A percentile compares a stretch with the other conserved stretches of the same genome.
Evolutionary conservation across 228 moss, liverwort and hornwort species (phyloP).

Genomic region (Sphagnum magellanicum): DNA sequence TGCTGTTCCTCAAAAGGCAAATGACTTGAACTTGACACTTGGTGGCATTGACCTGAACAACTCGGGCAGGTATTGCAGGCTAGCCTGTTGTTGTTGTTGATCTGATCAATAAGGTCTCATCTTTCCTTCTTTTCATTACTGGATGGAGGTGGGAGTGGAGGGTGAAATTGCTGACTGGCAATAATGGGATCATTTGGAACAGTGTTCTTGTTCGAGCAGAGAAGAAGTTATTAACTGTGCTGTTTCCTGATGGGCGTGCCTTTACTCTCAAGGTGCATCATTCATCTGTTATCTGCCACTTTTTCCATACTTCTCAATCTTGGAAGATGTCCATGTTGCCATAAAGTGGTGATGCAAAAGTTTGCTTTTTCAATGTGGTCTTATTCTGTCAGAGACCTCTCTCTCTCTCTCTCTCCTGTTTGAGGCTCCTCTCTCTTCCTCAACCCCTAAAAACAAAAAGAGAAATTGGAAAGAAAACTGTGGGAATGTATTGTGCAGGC

Average conservation of each 20-base stretch:
- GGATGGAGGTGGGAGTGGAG: not conserved
- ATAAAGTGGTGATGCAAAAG: too few relatives aligned
- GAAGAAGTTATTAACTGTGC: conserved; percentile 90
- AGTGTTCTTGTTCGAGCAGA: conserved; percentile 92
- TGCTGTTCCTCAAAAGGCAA: conserved; percentile 56
- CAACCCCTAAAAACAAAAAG: too few relatives aligned
- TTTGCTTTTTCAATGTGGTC: too few relatives aligned
- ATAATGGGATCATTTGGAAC: conserved; percentile 50
- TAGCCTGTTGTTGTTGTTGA: not conserved
- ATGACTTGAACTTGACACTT: conserved; percentile 62
- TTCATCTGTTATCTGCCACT: not conserved
- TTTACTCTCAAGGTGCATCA: conserved; percentile 50
- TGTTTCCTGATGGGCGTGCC: conserved; percentile 90
- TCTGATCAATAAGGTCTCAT: not conserved
- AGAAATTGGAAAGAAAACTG: too few relatives aligned
- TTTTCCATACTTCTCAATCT: not conserved
- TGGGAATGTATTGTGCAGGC: conserved; percentile 23
- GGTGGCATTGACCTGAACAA: conserved; percentile 89
- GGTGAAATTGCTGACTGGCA: conserved; percentile 1
- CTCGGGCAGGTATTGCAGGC: conserved; percentile 49
- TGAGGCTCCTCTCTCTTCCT: too few relatives aligned
- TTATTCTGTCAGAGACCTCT: too few relatives aligned
- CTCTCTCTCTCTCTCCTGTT: too few relatives aligned
- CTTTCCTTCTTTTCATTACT: not conserved
- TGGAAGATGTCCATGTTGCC: too few relatives aligned